Conservation (phyloP, 495 filamentous ascomycete genomes). For the Penicillium pancosmium region DNA sequence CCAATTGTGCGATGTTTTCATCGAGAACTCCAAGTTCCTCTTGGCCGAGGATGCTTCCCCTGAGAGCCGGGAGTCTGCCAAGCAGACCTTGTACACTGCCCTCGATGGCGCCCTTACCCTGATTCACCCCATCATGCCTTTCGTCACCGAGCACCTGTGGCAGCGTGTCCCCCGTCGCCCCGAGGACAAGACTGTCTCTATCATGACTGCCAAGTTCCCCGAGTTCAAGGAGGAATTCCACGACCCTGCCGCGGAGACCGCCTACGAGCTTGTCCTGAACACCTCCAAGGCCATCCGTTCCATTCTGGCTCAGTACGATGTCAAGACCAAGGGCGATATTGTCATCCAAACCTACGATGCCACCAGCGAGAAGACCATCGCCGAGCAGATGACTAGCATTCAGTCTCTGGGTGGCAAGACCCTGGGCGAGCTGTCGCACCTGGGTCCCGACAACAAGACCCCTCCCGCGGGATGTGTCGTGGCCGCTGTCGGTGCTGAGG, state of each 20-base stretch:
- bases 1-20: constrained; percentile 68
- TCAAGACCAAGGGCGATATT: constrained; percentile 59
- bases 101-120: constrained; percentile 68
- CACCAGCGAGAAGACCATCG: constrained; percentile 57
- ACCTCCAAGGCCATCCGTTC: constrained; percentile 60
- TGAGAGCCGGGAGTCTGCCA: constrained; percentile 61
- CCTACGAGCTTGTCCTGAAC: constrained; percentile 67
- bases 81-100: constrained; percentile 67
- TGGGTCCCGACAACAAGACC: constrained; percentile 49
- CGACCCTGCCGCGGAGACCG: constrained; percentile 58
- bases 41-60: constrained; percentile 60
- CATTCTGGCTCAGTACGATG: constrained; percentile 58
- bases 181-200: constrained; percentile 63
- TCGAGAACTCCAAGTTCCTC: constrained; percentile 79
- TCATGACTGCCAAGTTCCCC: constrained; percentile 71
- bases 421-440: constrained; percentile 53
- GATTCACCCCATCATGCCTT: constrained; percentile 81
- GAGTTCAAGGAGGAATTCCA: constrained; percentile 56
- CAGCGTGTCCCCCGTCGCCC: constrained; percentile 71
- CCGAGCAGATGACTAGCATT: constrained; percentile 60
- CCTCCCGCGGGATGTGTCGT: constrained; percentile 72
- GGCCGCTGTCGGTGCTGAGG: constrained; percentile 64
- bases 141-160: constrained; percentile 78
- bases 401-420: constrained; percentile 67
- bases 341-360: constrained; percentile 63